These are phyloP conservation scores for Plasmopara viticola DNA, from an alignment of 352 stramenopile genomes.

Conservation along the genomic window DNA sequence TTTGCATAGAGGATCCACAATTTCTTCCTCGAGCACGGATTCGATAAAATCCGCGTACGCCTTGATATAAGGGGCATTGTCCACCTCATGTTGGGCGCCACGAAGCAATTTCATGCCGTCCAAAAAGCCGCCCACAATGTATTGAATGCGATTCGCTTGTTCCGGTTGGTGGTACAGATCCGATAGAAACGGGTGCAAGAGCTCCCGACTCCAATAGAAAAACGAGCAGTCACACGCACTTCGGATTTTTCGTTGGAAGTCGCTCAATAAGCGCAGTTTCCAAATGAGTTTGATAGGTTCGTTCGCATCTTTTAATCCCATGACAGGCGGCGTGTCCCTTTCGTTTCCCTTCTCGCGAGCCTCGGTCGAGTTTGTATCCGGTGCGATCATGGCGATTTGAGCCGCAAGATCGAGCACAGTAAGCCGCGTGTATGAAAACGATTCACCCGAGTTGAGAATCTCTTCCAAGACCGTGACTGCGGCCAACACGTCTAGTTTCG, in stretches of 20 bases:
- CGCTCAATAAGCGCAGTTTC: slow-evolving; percentile 80
- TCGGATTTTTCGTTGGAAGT: slow-evolving; percentile 85
- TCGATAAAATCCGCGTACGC: slow-evolving; percentile 79
- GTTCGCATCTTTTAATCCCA: slow-evolving; percentile 56
- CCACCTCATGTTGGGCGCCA: slow-evolving; percentile 67
- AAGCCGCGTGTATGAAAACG: slow-evolving; percentile 79
- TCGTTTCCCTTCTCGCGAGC: slow-evolving; percentile 37
- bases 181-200: slow-evolving; percentile 81
- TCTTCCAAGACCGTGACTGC: slow-evolving; percentile 83
- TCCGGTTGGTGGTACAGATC: slow-evolving; percentile 77
- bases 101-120: slow-evolving; percentile 71
- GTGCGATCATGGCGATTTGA: slow-evolving; percentile 74
- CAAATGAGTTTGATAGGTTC: slow-evolving; percentile 79
- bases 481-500: slow-evolving; percentile 77
- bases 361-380: slow-evolving; percentile 30
- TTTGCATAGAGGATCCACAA: slow-evolving; percentile 87
- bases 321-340: slow-evolving; percentile 25
- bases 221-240: slow-evolving; percentile 89
- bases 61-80: slow-evolving; percentile 62
- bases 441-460: slow-evolving; percentile 72
- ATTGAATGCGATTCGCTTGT: slow-evolving; percentile 80
- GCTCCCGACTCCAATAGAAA: slow-evolving; percentile 90
- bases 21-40: slow-evolving; percentile 77
- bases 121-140: slow-evolving; percentile 72
- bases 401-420: slow-evolving; percentile 74